Percentiles rank a stretch among this genome's conserved stretches.
These are phyloP conservation scores for Acer yangbiense DNA, from an alignment of 345 rosid species.

Conservation along the genomic window DNA sequence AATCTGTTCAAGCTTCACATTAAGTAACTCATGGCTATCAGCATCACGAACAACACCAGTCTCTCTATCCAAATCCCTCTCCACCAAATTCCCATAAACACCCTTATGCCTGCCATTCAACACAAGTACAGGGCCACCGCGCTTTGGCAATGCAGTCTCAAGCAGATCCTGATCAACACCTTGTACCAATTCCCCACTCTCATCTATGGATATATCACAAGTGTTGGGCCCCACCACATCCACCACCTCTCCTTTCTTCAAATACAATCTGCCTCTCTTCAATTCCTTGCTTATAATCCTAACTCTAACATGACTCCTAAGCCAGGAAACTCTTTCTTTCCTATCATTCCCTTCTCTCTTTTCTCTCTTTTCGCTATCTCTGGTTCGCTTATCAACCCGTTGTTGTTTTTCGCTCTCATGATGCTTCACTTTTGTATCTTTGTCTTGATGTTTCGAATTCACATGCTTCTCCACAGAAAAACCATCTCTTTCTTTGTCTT, in stretches of 20 bases:
- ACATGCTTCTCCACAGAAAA: neutral
- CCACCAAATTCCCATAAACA: constrained; percentile 67
- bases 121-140: constrained; percentile 70
- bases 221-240: constrained; percentile 77
- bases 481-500: constrained; percentile 28
- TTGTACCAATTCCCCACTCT: constrained; percentile 66
- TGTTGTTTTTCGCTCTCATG: neutral
- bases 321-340: constrained; percentile 48
- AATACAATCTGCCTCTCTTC: constrained; percentile 67
- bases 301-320: constrained; percentile 73
- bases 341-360: constrained; percentile 28
- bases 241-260: constrained; percentile 80
- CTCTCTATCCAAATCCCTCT: constrained; percentile 66
- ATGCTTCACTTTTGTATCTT: neutral
- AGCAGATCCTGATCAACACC: constrained; percentile 77
- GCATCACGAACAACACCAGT: constrained; percentile 68
- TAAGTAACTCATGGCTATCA: constrained; percentile 59
- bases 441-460: neutral
- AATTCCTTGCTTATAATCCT: constrained; percentile 69
- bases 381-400: constrained; percentile 24
- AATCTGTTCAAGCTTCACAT: constrained; percentile 76
- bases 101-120: constrained; percentile 71
- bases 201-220: constrained; percentile 79
- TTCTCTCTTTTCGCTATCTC: constrained; percentile 30
- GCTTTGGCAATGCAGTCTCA: constrained; percentile 83